phyloP scores from a whole-genome alignment of 768 basidiomycete genomes.

The Pleurotus sapidus region DNA sequence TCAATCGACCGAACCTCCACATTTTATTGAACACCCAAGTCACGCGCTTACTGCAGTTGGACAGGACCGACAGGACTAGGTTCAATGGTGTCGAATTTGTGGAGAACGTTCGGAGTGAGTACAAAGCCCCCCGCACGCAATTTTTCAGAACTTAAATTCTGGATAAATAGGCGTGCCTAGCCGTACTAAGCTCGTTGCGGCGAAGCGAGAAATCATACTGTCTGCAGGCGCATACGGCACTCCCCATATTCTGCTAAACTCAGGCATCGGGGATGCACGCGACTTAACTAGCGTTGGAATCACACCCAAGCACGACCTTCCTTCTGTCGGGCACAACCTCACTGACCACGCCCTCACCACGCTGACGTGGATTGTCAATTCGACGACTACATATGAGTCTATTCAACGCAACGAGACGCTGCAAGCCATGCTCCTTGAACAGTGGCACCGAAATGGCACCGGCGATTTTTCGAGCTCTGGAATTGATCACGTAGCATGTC shows the following conservation, averaged over 20 bases:
- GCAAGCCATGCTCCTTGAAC: slow-evolving; percentile 15
- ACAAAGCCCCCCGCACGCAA: not conserved
- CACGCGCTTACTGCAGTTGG: slow-evolving; percentile 15
- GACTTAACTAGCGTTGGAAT: slow-evolving; percentile 20
- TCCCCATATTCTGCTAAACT: slow-evolving; percentile 27
- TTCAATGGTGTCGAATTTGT: slow-evolving; percentile 1
- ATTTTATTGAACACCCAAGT: slow-evolving; percentile 29
- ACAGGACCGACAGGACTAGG: not conserved
- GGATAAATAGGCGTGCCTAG: not conserved
- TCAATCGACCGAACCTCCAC: slow-evolving; percentile 25
- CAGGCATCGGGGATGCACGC: slow-evolving; percentile 29
- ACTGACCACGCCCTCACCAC: slow-evolving; percentile 24
- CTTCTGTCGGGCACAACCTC: slow-evolving; percentile 33
- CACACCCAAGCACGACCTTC: slow-evolving; percentile 29
- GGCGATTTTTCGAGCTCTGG: slow-evolving; percentile 18
- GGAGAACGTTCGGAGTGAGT: not conserved
- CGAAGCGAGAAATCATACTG: slow-evolving; percentile 31
- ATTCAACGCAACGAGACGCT: slow-evolving; percentile 21
- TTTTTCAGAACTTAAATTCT: not conserved
- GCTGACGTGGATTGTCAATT: slow-evolving; percentile 19
- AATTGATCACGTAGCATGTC: slow-evolving; percentile 15
- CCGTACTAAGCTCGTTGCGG: slow-evolving; percentile 15
- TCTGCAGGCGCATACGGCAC: slow-evolving; percentile 30
- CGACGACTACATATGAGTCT: slow-evolving; percentile 22
- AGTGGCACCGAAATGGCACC: slow-evolving; percentile 24